Base-by-base conservation (phyloP, 2,329 filamentous ascomycete species). In the Apiospora aurea region DNA sequence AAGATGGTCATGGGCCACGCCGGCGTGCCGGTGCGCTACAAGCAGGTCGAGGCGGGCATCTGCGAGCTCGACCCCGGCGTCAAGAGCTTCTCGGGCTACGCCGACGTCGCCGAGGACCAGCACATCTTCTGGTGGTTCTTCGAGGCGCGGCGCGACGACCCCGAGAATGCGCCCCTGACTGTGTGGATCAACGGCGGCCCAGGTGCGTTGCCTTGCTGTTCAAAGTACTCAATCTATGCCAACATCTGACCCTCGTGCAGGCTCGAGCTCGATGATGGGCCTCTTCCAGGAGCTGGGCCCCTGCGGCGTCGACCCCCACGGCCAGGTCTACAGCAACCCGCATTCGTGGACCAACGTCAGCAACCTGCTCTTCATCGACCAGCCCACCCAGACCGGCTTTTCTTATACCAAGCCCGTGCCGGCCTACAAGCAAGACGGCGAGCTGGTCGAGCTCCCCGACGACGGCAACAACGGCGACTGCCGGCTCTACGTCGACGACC, bases 321-420 rank as follows among this genome's bases (percentile, higher is more conserved):
- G 84, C 69, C 79, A 84, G 21, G 81, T 84, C 18, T 81, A 82
- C 74, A 79, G 85, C 77, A 92, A 92, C 76, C 87, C 88, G 5
- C 87, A 89, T 80, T 85, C 85, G 11, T 92, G 88, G 88, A 90
- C 85, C 75, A 86, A 89, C 73, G 85, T 86, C 38, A 88, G 85
- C 47, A 91, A 90, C 77, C 81, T 92, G 77, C 81, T 92, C 13
- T 91, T 90, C 80, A 82, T 92, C 69, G 88, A 88, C 70, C 89
- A 91, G 79, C 89, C 89, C 13, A 82, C 88, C n/a, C 87, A 87
- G 46, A 85, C 87, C 41, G 89, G 88, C 2, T 88, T 89, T 78
- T 88, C 85, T 2, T 89, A 89, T 77, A 78, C 78, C 67, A 74
- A 75, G 34, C 79, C 81, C 6, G 79, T 81, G n/a, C 72, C 76